Conservation (phyloP, 1,284 basidiomycete genomes). For the Pseudozyma flocculosa region DNA sequence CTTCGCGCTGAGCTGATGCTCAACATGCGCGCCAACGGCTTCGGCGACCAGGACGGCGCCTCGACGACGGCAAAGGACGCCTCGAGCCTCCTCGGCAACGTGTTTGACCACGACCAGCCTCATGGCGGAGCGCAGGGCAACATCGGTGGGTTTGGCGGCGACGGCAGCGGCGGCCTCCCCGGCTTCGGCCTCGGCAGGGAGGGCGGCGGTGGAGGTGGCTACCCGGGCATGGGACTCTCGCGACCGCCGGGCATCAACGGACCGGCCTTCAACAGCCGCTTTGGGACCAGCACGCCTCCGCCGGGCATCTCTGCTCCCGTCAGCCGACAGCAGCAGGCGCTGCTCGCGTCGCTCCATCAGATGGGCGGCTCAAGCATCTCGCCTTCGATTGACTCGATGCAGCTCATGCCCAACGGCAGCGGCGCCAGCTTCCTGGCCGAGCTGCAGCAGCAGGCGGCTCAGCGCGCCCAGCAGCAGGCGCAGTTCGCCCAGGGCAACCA, state of each 20-base stretch:
- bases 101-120: conserved; percentile 34
- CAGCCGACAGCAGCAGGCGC: conserved; percentile 37
- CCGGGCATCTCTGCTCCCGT: conserved; percentile 27
- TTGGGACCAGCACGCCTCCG: conserved; percentile 32
- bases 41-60: conserved; percentile 11
- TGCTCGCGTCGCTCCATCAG: conserved; percentile 36
- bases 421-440: conserved; percentile 28
- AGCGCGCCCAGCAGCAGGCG: conserved; percentile 30
- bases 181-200: conserved; percentile 25
- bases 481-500: conserved; percentile 18
- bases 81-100: conserved; percentile 37
- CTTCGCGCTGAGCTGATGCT: conserved; percentile 28
- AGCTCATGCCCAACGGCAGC: conserved; percentile 23
- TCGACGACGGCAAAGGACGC: conserved; percentile 25
- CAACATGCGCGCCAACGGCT: conserved; percentile 6
- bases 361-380: conserved; percentile 11
- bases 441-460: conserved; percentile 31
- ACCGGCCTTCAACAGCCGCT: conserved; percentile 20
- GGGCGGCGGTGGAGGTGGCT: conserved; percentile 15
- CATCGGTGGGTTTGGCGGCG: conserved; percentile 14
- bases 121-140: neutral
- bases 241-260: conserved; percentile 29
- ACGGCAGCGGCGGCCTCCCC: conserved; percentile 20
- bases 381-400: conserved; percentile 10
- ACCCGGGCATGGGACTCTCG: conserved; percentile 27